Percentiles rank a stretch among this genome's conserved stretches.
Evolutionary conservation across 805 yeast species (phyloP).

Genomic region (Pichia deserticola): DNA sequence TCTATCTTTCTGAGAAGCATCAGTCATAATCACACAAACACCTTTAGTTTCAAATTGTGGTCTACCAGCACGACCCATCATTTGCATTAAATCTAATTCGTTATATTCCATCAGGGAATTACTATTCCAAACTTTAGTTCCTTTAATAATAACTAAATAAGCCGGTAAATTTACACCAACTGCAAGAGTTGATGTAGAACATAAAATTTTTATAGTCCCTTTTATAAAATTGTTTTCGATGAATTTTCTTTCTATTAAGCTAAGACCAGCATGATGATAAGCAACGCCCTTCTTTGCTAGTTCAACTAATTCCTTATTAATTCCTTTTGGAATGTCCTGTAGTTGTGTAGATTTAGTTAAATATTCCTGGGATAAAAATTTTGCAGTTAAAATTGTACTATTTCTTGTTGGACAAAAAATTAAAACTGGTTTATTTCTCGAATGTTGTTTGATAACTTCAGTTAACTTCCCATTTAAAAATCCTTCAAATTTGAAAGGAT

Average conservation of each 20-base stretch:
- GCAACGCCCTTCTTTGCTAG: slow-evolving; percentile 61
- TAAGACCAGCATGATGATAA: slow-evolving; percentile 74
- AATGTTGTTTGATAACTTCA: slow-evolving; percentile 33
- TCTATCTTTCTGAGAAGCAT: slow-evolving; percentile 61
- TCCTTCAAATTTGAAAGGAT: slow-evolving; percentile 42
- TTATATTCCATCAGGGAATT: slow-evolving; percentile 52
- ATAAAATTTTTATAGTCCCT: slow-evolving; percentile 56
- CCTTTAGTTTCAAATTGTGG: slow-evolving; percentile 76
- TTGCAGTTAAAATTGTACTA: slow-evolving; percentile 71
- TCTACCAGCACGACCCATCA: slow-evolving; percentile 83
- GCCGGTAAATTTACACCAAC: slow-evolving; percentile 86
- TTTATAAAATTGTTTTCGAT: slow-evolving; percentile 61
- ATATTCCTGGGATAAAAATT: slow-evolving; percentile 56
- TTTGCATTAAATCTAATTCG: slow-evolving; percentile 75
- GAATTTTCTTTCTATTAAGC: slow-evolving; percentile 59
- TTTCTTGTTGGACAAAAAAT: slow-evolving; percentile 77
- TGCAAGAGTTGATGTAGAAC: slow-evolving; percentile 74
- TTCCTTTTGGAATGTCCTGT: slow-evolving; percentile 54
- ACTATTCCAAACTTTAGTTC: slow-evolving; percentile 57
- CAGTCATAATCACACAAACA: slow-evolving; percentile 66
- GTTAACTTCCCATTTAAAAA: slow-evolving; percentile 34
- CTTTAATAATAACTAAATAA: slow-evolving; percentile 68
- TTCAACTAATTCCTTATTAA: slow-evolving; percentile 51
- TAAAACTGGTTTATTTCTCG: slow-evolving; percentile 59
- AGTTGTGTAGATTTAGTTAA: slow-evolving; percentile 69